phyloP scores from a whole-genome alignment of 352 stramenopile genomes.

The Pythium guiyangense region DNA sequence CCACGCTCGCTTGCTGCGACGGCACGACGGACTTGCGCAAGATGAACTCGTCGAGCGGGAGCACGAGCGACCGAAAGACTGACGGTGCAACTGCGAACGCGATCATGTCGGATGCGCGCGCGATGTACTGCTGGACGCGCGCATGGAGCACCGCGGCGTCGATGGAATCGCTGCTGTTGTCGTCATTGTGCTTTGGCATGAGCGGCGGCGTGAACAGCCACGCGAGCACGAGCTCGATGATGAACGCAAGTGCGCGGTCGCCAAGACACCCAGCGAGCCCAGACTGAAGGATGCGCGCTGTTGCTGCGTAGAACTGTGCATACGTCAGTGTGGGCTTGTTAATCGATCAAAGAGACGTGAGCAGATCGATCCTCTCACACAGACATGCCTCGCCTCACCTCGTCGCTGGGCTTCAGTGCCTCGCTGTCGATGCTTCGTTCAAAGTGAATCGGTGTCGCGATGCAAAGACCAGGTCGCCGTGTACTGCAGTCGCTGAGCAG shows the following conservation, averaged over 20 bases:
- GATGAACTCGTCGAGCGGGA: constrained; percentile 41
- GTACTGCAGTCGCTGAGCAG: background rate
- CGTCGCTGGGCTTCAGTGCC: constrained; percentile 16
- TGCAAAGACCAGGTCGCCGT: constrained; percentile 1
- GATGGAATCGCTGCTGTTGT: too few relatives aligned
- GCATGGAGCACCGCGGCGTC: constrained; percentile 15
- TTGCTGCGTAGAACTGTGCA: constrained; percentile 23
- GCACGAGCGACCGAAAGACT: constrained; percentile 28
- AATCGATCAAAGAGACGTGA: too few relatives aligned
- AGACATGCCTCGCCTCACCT: constrained; percentile 4
- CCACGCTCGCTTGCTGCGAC: constrained; percentile 30
- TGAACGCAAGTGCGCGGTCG: constrained; percentile 18
- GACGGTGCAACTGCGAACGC: constrained; percentile 29
- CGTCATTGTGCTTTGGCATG: background rate
- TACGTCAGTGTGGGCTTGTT: background rate
- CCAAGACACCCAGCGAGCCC: constrained; percentile 32
- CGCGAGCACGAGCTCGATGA: constrained; percentile 35
- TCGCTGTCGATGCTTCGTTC: background rate
- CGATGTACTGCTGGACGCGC: constrained; percentile 30
- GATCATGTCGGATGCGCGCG: constrained; percentile 25
- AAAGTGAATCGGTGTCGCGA: background rate
- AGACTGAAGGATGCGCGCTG: constrained; percentile 29
- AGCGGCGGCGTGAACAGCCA: constrained; percentile 38
- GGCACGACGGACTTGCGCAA: constrained; percentile 45
- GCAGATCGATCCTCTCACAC: background rate